Evolutionary conservation across 495 filamentous ascomycete genomes (phyloP), one percentile per base, ranked within the genome.

Genomic region (Tuber aestivum): DNA sequence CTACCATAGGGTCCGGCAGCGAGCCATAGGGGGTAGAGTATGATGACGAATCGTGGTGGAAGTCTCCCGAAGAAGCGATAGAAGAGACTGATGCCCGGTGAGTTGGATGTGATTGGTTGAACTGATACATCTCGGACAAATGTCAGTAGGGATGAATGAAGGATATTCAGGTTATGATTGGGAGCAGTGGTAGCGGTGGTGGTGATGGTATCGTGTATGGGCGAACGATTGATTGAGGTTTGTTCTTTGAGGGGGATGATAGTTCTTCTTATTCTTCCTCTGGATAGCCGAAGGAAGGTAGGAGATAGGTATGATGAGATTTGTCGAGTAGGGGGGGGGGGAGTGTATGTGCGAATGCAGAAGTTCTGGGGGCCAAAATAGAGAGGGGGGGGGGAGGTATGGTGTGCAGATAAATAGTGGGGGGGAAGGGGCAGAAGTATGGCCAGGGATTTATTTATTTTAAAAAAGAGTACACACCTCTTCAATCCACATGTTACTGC

Each of bases 401-500:
- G 56, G 56, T 65, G 56, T 65, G 12, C 56, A 65, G 56, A 27
- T 32, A 27, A 32, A 32, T 65, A 12, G 50, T 56, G 27, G 56
- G 56, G 56, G 56, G 27, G 16, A 3, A 27, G 56, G 27, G 14
- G 27, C 4, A 27, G 56, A 65, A 8, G 48, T n/a, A 56, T 69
- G 41, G 41, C 35, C 38, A 27, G 23, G 41, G 71, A 50, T 40
- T 70, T 72, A 75, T 75, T 35, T n/a, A n/a, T 56, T n/a, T n/a
- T n/a, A n/a, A n/a, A n/a, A n/a, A n/a, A 65, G 32, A 65, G 70
- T 79, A 79, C 76, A 70, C 56, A 79, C 78, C 76, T 79, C 78
- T 72, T 79, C 70, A 41, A 73, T 44, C 78, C 78, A 79, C 69
- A 75, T 61, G 70, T 65, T 79, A 40, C 20, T 56, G 32, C 61